Evolutionary conservation across 108 stramenopile genomes (phyloP), one percentile per base, ranked within the genome.

Genomic region (Skeletonema potamos): DNA sequence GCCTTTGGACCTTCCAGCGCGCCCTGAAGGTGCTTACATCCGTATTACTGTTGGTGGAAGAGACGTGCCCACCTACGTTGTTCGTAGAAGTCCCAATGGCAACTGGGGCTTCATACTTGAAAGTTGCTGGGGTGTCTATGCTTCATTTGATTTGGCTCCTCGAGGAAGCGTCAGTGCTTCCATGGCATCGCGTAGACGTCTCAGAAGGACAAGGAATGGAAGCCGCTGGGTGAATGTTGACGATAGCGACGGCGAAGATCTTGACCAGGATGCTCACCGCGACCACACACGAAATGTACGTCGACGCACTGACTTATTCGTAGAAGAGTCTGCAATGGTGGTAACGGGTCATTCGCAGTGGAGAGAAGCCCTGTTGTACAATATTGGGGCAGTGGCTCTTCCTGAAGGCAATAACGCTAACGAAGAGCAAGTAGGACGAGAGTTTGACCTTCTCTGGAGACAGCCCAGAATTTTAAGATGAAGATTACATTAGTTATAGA

Each of bases 21-120:
- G 87, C n/a, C 87, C 84, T 2, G 46, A 65, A 0, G 92, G 92
- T 10, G 84, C 84, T 20, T 92, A 92, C 60, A 77, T 92, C 61
- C 84, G 92, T n/a, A 72, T 92, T 24, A 84, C 84, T 1, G 86
- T 92, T 3, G 86, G 74, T 9, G 88, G 88, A 0, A 79, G 89
- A 10, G 92, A 92, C 56, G 89, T 92, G 17, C 92, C 92, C 8
- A 92, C 92, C 5, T 89, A 92, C 62, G 81, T 82, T 34, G 77
- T 88, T 4, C 82, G 83, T 36, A 66, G 92, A 62, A 82, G 79
- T 6, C 89, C 86, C 11, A 90, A 82, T 33, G 82, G 84, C 9
- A 89, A 92, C 63, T 92, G 92, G 92, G 92, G 92, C 3, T 92
- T 92, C 65, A 76, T 87, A 29, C 83, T 92, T 74, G 92, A 92